These are phyloP conservation scores for Clonostachys solani DNA, from an alignment of 2,329 filamentous ascomycete species.

Conservation along the genomic window DNA sequence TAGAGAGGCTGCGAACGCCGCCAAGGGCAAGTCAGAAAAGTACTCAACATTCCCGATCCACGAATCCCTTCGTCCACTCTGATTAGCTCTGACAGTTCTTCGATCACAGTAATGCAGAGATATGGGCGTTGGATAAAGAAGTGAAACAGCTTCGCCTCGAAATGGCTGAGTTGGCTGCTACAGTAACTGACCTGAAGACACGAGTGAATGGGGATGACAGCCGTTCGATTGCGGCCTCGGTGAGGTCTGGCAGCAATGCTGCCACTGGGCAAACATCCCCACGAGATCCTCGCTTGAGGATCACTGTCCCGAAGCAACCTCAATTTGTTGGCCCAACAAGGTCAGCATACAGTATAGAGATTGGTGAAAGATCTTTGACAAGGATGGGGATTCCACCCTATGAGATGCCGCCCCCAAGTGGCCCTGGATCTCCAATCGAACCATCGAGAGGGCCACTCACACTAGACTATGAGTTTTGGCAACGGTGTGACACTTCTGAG, in stretches of 20 bases:
- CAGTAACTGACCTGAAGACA: not conserved
- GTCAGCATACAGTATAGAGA: conserved; percentile 24
- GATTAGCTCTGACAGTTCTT: no score
- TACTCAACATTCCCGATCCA: no score
- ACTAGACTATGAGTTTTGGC: conserved; percentile 13
- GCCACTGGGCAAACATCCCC: not conserved
- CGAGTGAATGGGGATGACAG: not conserved
- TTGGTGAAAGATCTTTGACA: conserved; percentile 26
- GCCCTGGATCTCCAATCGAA: conserved; percentile 11
- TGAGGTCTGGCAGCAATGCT: no score
- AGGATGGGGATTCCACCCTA: conserved; percentile 24
- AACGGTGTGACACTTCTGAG: conserved; percentile 14
- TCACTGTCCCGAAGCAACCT: conserved; percentile 18
- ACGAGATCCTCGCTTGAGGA: not conserved
- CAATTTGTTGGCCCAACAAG: conserved; percentile 29
- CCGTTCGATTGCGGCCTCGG: no score
- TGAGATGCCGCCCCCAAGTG: conserved; percentile 15
- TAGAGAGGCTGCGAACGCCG: no score
- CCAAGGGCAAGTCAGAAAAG: no score
- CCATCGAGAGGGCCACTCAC: conserved; percentile 3
- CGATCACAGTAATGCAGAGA: not conserved
- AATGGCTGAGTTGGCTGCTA: not conserved
- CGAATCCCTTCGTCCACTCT: no score
- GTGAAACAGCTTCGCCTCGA: not conserved
- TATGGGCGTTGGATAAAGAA: not conserved